Conservation (phyloP, 371 early-diverging fungal genomes). For the Circinella minor region DNA sequence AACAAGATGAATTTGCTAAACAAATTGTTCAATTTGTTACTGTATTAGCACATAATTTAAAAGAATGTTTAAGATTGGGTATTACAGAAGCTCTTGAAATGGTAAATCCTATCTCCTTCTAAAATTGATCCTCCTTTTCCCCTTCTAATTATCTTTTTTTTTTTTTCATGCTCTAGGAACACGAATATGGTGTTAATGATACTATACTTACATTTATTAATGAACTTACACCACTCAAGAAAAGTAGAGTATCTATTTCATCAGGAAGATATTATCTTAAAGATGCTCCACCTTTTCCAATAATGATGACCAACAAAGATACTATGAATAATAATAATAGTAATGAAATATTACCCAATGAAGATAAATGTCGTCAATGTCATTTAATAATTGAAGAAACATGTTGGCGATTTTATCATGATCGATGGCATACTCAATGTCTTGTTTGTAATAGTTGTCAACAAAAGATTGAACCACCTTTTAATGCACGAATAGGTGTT, state of each 20-base stretch:
- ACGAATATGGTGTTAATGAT: constrained; percentile 12
- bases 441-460: constrained; percentile 70
- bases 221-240: constrained; percentile 45
- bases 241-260: constrained; percentile 6
- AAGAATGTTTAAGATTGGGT: constrained; percentile 82
- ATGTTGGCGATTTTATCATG: constrained; percentile 62
- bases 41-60: constrained; percentile 85
- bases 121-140: neutral
- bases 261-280: constrained; percentile 17
- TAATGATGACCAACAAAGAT: neutral
- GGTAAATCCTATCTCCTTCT: constrained; percentile 49
- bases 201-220: constrained; percentile 53
- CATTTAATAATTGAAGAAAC: constrained; percentile 73
- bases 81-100: constrained; percentile 82
- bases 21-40: constrained; percentile 86
- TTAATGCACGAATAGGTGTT: constrained; percentile 45
- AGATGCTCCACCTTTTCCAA: constrained; percentile 10
- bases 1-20: constrained; percentile 60
- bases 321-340: too few relatives aligned
- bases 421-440: constrained; percentile 79
- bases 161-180: constrained; percentile 42
- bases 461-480: constrained; percentile 39
- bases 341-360: constrained; percentile 19
- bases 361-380: constrained; percentile 77
- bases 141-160: constrained; percentile 14